These are phyloP conservation scores for Paratinospora sagittata DNA, from an alignment of 164 flowering plant species.

Conservation along the genomic window DNA sequence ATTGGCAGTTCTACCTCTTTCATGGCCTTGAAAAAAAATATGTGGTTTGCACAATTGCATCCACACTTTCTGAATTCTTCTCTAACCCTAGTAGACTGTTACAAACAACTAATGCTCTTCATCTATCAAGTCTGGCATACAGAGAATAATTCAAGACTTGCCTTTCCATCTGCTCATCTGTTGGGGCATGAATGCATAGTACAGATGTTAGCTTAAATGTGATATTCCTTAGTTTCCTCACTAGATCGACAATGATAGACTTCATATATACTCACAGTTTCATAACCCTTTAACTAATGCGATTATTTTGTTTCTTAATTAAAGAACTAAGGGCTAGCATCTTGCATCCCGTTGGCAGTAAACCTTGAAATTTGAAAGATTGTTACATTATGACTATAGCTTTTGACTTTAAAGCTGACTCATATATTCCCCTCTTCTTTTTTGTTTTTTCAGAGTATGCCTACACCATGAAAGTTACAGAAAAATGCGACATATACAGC, in stretches of 20 bases:
- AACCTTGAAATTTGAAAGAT: neutral
- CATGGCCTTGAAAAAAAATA: no score
- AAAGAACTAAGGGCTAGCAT: neutral
- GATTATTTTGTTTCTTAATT: neutral
- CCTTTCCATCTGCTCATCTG: neutral
- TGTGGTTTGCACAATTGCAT: no score
- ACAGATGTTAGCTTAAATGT: neutral
- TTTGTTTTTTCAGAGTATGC: constrained; percentile 71
- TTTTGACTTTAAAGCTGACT: neutral
- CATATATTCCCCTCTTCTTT: neutral
- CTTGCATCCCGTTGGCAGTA: neutral
- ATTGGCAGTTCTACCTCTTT: neutral
- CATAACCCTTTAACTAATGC: neutral
- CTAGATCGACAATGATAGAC: neutral
- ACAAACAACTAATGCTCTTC: no score
- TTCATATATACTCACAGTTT: neutral
- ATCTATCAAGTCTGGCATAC: neutral
- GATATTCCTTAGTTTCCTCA: neutral
- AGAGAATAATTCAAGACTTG: neutral
- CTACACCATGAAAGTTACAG: constrained; percentile 95
- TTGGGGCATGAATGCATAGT: neutral
- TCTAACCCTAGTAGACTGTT: no score
- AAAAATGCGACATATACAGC: constrained; percentile 90
- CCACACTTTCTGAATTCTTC: no score
- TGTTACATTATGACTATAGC: neutral